phyloP scores from a whole-genome alignment of 345 rosid species.

The Camelina sativa region DNA sequence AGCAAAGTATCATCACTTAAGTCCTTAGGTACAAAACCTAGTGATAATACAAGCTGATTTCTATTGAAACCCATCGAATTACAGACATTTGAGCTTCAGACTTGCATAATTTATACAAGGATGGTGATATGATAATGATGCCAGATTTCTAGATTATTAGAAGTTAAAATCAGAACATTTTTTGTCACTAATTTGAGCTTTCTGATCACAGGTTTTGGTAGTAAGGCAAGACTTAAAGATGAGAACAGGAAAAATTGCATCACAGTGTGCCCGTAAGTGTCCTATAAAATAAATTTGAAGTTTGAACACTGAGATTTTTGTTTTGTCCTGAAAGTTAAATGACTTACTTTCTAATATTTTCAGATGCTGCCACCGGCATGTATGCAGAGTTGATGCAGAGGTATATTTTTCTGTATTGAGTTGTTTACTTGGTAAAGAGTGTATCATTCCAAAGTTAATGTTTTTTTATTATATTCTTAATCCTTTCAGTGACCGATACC shows the following conservation, averaged over 20 bases:
- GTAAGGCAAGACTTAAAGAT: conserved; percentile 94
- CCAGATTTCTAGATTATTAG: conserved; percentile 13
- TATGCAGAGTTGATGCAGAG: conserved; percentile 81
- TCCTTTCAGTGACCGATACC: conserved; percentile 62
- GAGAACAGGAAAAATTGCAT: conserved; percentile 82
- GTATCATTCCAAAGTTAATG: conserved; percentile 18
- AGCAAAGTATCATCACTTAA: neutral
- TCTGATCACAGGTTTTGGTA: conserved; percentile 72
- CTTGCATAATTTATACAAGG: neutral
- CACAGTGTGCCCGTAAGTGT: conserved; percentile 91
- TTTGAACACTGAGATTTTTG: neutral
- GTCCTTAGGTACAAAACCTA: neutral
- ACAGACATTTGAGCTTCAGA: neutral
- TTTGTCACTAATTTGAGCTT: conserved; percentile 26
- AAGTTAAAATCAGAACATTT: neutral
- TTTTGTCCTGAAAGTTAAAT: conserved; percentile 5
- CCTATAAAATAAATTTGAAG: neutral
- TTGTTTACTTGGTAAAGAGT: conserved; percentile 12
- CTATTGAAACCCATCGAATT: neutral
- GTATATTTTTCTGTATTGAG: conserved; percentile 41
- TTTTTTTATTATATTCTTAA: conserved; percentile 21
- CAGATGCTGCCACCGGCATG: conserved; percentile 95
- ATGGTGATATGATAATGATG: neutral
- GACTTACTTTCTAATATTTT: conserved; percentile 28
- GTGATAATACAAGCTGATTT: conserved; percentile 12